These are phyloP conservation scores for Tuber microsphaerosporum DNA, from an alignment of 495 filamentous ascomycete genomes.

Conservation along the genomic window DNA sequence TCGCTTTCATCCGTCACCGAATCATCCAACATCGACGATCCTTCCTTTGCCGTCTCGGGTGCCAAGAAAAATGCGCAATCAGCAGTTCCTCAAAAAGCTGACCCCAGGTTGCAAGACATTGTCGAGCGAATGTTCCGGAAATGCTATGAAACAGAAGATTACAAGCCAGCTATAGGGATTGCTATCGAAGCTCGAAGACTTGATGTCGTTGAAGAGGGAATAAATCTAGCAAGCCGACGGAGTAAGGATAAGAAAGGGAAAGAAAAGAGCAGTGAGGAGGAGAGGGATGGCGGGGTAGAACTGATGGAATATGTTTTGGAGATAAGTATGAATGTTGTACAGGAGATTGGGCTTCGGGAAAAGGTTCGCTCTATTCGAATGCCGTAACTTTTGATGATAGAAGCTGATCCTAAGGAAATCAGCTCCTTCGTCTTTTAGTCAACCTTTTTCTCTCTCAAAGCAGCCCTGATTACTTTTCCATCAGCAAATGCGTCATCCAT, in stretches of 20 bases:
- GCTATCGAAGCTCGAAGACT: slow-evolving; percentile 92
- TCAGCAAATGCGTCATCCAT: slow-evolving; percentile 96
- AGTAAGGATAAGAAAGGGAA: slow-evolving; percentile 64
- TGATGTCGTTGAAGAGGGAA: slow-evolving; percentile 78
- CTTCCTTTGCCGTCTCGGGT: slow-evolving; percentile 21
- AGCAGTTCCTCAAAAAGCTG: slow-evolving; percentile 22
- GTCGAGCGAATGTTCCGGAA: slow-evolving; percentile 87
- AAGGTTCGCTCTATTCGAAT: slow-evolving; percentile 49
- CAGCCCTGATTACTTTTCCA: slow-evolving; percentile 91
- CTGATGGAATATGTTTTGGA: slow-evolving; percentile 92
- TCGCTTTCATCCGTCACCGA: slow-evolving; percentile 28
- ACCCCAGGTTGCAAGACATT: slow-evolving; percentile 57
- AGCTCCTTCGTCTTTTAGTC: slow-evolving; percentile 27
- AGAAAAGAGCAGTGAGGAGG: slow-evolving; percentile 46
- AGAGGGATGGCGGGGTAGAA: slow-evolving; percentile 66
- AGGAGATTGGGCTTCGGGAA: slow-evolving; percentile 79
- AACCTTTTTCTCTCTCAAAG: slow-evolving; percentile 46
- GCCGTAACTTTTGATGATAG: slow-evolving; percentile 23
- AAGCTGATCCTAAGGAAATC: slow-evolving; percentile 18
- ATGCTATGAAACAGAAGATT: slow-evolving; percentile 78
- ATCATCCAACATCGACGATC: slow-evolving; percentile 18
- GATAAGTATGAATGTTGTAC: slow-evolving; percentile 96
- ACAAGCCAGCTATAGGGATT: slow-evolving; percentile 96
- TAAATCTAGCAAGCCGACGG: slow-evolving; percentile 69
- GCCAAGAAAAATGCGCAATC: slow-evolving; percentile 21